Evolutionary conservation across 2,329 filamentous ascomycete species (phyloP).

Genomic region (Phoma herbarum): DNA sequence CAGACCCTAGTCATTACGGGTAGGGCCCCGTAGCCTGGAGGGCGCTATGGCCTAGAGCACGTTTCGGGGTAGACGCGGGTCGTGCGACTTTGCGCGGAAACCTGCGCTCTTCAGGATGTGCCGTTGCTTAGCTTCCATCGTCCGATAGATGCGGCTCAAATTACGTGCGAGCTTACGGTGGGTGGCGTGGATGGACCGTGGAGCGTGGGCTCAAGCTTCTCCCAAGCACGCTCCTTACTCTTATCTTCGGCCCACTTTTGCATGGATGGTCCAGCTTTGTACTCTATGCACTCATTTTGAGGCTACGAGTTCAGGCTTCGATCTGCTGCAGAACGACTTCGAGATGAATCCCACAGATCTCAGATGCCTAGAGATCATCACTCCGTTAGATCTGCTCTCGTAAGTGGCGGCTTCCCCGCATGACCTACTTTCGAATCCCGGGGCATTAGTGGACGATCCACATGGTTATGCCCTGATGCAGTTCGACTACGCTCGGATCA

Average conservation of each 20-base stretch:
- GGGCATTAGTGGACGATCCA: conserved; percentile 14
- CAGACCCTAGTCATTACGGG: neutral
- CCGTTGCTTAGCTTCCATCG: conserved; percentile 6
- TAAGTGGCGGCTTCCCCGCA: conserved; percentile 16
- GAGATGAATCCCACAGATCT: neutral
- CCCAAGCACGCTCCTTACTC: conserved; percentile 5
- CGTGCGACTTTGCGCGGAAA: conserved; percentile 1
- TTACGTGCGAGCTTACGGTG: neutral
- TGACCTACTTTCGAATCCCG: conserved; percentile 8
- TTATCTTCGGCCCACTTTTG: conserved; percentile 15
- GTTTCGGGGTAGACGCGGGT: neutral
- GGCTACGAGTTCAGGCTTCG: neutral
- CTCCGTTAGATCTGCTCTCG: conserved; percentile 1
- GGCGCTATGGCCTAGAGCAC: neutral
- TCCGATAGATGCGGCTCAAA: conserved; percentile 13
- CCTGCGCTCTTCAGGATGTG: neutral
- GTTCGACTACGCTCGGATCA: conserved; percentile 7
- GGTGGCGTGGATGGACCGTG: neutral
- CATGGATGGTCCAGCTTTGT: neutral
- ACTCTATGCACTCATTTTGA: neutral
- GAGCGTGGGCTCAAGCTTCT: conserved; percentile 5
- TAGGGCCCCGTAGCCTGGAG: neutral
- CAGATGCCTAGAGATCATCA: neutral
- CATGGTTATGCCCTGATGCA: conserved; percentile 6
- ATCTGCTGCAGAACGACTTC: neutral